Evolutionary conservation across 108 stramenopile genomes (phyloP).

Genomic region (Pinguiococcus pyrenoidosus): DNA sequence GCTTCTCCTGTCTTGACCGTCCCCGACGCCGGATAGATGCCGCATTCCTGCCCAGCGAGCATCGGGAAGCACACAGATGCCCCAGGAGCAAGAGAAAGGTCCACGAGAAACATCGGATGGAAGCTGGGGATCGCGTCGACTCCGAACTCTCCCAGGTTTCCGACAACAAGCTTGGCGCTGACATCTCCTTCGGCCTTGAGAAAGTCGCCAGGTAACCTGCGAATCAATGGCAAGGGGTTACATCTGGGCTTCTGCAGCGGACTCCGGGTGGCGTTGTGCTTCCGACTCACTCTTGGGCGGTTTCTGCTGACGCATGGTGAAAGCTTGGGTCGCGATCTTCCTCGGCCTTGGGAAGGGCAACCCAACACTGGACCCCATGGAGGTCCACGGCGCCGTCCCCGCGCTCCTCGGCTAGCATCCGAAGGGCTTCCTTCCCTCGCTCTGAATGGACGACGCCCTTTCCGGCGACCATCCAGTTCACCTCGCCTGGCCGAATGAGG

Average conservation of each 20-base stretch:
- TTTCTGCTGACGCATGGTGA: too few relatives aligned
- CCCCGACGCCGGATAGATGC: background rate
- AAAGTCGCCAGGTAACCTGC: too few relatives aligned
- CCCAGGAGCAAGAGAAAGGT: background rate
- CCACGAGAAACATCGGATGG: background rate
- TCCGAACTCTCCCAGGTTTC: background rate
- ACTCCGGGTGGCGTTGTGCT: too few relatives aligned
- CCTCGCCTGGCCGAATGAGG: background rate
- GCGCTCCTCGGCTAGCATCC: too few relatives aligned
- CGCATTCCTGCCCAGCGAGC: background rate
- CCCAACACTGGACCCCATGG: constrained; percentile 2
- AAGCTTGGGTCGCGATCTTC: background rate
- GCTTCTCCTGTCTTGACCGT: background rate
- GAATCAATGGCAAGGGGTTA: too few relatives aligned
- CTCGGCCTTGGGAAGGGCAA: background rate
- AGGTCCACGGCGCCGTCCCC: background rate
- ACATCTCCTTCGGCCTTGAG: too few relatives aligned
- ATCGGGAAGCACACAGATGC: background rate
- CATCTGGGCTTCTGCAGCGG: too few relatives aligned
- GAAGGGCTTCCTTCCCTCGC: background rate
- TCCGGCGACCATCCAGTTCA: background rate
- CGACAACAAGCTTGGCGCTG: background rate
- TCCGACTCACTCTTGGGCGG: too few relatives aligned
- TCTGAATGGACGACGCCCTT: background rate
- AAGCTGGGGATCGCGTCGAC: background rate